A percentile compares a stretch with the other conserved stretches of the same genome.
Conservation (phyloP, 768 basidiomycete genomes). For the Scleroderma citrinum region DNA sequence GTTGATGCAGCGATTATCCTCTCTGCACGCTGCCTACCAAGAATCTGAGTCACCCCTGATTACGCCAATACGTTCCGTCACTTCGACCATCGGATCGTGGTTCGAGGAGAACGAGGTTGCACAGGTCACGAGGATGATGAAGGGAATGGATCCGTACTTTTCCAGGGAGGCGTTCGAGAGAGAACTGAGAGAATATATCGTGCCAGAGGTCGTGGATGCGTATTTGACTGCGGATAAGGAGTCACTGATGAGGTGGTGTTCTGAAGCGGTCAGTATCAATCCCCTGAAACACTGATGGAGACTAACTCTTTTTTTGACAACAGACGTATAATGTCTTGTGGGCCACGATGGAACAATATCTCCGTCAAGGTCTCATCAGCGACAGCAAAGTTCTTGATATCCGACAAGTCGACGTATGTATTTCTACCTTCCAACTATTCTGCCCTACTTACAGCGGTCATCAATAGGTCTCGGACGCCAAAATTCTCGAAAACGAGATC, state of each 20-base stretch:
- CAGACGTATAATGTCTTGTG: slow-evolving; percentile 98
- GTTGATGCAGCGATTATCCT: slow-evolving; percentile 53
- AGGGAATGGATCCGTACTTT: slow-evolving; percentile 82
- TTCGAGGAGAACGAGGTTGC: slow-evolving; percentile 98
- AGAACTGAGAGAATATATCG: slow-evolving; percentile 92
- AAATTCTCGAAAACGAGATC: slow-evolving; percentile 83
- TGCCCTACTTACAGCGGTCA: slow-evolving; percentile 2
- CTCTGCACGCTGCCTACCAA: slow-evolving; percentile 67
- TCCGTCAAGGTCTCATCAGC: slow-evolving; percentile 83
- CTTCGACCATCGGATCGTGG: slow-evolving; percentile 80
- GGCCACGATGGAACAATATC: slow-evolving; percentile 95
- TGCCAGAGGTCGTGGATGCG: slow-evolving; percentile 96
- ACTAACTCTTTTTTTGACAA: too few relatives aligned
- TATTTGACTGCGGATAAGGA: slow-evolving; percentile 89
- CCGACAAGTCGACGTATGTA: slow-evolving; percentile 88
- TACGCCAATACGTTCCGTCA: slow-evolving; percentile 73
- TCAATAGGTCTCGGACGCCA: slow-evolving; percentile 70
- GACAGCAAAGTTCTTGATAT: slow-evolving; percentile 96
- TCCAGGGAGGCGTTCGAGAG: slow-evolving; percentile 81
- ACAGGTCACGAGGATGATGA: slow-evolving; percentile 86
- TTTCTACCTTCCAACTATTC: neutral
- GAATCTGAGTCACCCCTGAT: slow-evolving; percentile 93
- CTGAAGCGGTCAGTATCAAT: slow-evolving; percentile 74
- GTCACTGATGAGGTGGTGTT: slow-evolving; percentile 83
- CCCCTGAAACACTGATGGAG: too few relatives aligned